Evolutionary conservation across 495 filamentous ascomycete genomes (phyloP), one percentile per base, ranked within the genome.

Genomic region (Aspergillus nidulans): DNA sequence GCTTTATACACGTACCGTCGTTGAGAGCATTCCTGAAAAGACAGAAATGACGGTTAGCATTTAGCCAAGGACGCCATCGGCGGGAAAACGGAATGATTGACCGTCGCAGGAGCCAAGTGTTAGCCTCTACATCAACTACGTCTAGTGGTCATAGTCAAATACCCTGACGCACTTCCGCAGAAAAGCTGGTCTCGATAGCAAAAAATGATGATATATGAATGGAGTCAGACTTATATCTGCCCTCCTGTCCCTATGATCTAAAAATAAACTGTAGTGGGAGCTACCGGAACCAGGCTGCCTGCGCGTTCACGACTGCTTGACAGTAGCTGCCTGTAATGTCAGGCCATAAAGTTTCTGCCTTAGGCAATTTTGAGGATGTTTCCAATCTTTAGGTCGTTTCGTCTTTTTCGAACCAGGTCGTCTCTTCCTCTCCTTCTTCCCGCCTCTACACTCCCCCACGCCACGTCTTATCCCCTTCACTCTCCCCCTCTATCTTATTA

Each of bases 321-420:
- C 38, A 20, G 38, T 18, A 18, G 16, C 19, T 44, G 52, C 61
- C 61, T 60, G 49, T 58, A 52, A 49, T 36, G 45, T 55, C 52
- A 55, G 52, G 52, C 52, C 23, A 32, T 15, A 25, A 16, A 21
- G 10, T 62, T 34, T 40, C 49, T 57, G 60, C 53, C 56, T 59
- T 52, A 59, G n/a, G n/a, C n/a, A 40, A 26, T 49, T 52, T 32
- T 64, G 62, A 64, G 54, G 59, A 62, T 65, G 51, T 60, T 49
- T 65, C 52, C 60, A 58, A 55, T 44, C 55, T 53, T 63, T 60
- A n/a, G n/a, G n/a, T n/a, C 46, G 53, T 58, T 52, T 57, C 34
- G 53, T 51, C 46, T 53, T 58, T 61, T 67, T 64, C 55, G 56
- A 57, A 46, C 47, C 47, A 38, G 58, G 56, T 61, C 60, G 52